These are phyloP conservation scores for Peronospora tabacina DNA, from an alignment of 352 stramenopile genomes.

Conservation along the genomic window DNA sequence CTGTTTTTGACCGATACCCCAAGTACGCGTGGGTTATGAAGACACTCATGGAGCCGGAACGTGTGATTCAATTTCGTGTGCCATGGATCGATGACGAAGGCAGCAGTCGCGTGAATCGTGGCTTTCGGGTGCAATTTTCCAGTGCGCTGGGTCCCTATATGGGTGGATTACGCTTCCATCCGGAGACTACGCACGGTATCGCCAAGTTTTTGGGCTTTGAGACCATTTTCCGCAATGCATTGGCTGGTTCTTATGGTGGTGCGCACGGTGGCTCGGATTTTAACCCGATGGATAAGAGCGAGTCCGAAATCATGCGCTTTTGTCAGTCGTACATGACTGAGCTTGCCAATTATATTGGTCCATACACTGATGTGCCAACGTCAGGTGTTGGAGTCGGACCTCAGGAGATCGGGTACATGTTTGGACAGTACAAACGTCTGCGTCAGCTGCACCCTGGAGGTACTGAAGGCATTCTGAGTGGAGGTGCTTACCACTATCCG, in stretches of 20 bases:
- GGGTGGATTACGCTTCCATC: constrained; percentile 92
- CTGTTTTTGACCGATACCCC: constrained; percentile 81
- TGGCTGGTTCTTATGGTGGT: constrained; percentile 72
- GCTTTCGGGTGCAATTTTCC: constrained; percentile 96
- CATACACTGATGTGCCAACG: constrained; percentile 91
- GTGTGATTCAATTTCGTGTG: constrained; percentile 93
- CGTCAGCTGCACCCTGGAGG: constrained; percentile 69
- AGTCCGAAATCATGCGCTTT: constrained; percentile 97
- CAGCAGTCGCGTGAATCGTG: constrained; percentile 92
- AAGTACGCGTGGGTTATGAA: constrained; percentile 89
- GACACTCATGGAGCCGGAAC: constrained; percentile 93
- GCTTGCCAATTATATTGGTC: constrained; percentile 96
- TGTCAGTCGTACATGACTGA: constrained; percentile 98
- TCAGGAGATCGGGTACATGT: constrained; percentile 95
- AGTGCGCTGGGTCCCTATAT: constrained; percentile 89
- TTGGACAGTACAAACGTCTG: constrained; percentile 97
- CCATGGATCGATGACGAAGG: constrained; percentile 96
- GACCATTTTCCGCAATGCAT: constrained; percentile 93
- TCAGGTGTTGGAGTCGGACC: constrained; percentile 91
- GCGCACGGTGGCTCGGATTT: constrained; percentile 93
- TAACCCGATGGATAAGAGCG: constrained; percentile 95
- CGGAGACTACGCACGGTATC: constrained; percentile 83
- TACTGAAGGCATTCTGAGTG: constrained; percentile 86
- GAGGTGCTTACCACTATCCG: constrained; percentile 83
- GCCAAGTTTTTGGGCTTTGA: constrained; percentile 92